phyloP scores from a whole-genome alignment of 2,329 filamentous ascomycete species.

The Ascosphaera apis region DNA sequence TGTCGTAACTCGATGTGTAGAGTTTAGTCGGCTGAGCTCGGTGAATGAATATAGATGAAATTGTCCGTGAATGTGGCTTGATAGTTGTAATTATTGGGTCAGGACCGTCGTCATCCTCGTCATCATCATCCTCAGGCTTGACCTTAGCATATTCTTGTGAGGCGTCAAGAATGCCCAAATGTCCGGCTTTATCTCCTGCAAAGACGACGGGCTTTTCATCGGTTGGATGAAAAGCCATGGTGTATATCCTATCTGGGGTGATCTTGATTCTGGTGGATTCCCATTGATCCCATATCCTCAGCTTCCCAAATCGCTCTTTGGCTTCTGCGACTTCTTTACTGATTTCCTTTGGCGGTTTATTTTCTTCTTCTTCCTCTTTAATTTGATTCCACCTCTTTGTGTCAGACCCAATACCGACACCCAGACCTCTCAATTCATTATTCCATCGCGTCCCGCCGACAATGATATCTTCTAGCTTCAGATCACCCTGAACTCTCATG shows the following conservation, averaged over 20 bases:
- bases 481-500: constrained; percentile 39
- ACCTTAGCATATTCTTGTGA: constrained; percentile 38
- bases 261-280: constrained; percentile 74
- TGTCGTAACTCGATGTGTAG: constrained; percentile 79
- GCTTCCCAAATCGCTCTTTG: constrained; percentile 52
- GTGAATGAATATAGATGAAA: constrained; percentile 61
- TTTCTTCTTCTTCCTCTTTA: constrained; percentile 64
- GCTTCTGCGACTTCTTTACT: constrained; percentile 47
- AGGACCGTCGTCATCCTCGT: constrained; percentile 38
- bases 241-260: constrained; percentile 67
- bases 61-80: constrained; percentile 74
- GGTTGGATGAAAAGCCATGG: constrained; percentile 71
- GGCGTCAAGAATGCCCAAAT: constrained; percentile 74
- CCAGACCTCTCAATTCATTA: constrained; percentile 39
- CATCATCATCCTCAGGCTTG: constrained; percentile 39
- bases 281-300: constrained; percentile 67
- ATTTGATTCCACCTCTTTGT: constrained; percentile 66
- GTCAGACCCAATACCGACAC: constrained; percentile 34
- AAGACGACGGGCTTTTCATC: constrained; percentile 72
- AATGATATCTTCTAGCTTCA: constrained; percentile 53
- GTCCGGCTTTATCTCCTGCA: constrained; percentile 82
- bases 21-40: constrained; percentile 50
- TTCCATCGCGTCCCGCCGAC: constrained; percentile 62
- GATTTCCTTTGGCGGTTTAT: constrained; percentile 56
- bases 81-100: constrained; percentile 70